Conservation (phyloP, 2,329 filamentous ascomycete species). For the Onygenales sp. region DNA sequence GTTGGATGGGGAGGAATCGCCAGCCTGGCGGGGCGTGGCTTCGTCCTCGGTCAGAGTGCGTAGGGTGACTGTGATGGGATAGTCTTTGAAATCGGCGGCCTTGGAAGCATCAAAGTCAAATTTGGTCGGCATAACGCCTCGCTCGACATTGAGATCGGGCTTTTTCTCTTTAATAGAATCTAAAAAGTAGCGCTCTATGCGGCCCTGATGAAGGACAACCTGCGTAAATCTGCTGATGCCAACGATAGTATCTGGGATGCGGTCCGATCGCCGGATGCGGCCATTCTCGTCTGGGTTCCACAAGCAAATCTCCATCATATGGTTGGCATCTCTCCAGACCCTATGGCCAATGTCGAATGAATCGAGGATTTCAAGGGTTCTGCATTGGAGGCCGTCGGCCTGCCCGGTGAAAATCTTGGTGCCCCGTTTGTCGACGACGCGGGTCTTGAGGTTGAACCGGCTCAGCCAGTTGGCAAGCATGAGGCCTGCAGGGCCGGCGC, state of each 20-base stretch:
- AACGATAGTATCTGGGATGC: conserved; percentile 3
- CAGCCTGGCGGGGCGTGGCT: conserved; percentile 39
- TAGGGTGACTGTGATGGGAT: conserved; percentile 53
- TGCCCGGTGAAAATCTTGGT: conserved; percentile 51
- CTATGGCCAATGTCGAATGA: conserved; percentile 47
- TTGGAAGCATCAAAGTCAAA: conserved; percentile 53
- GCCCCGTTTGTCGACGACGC: conserved; percentile 47
- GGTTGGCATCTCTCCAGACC: conserved; percentile 48
- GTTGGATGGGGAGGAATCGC: conserved; percentile 20
- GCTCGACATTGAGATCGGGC: conserved; percentile 55
- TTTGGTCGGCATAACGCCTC: conserved; percentile 66
- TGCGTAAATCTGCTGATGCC: conserved; percentile 18
- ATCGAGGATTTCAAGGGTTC: conserved; percentile 54
- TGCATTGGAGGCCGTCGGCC: conserved; percentile 54
- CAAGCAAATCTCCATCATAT: conserved; percentile 50
- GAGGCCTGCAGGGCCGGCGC: conserved; percentile 53
- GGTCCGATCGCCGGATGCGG: background rate
- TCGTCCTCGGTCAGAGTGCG: conserved; percentile 51
- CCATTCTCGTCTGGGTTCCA: conserved; percentile 28
- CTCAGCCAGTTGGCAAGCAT: conserved; percentile 54
- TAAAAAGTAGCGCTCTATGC: conserved; percentile 59
- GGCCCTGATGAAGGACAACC: conserved; percentile 59
- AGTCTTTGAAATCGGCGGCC: conserved; percentile 39
- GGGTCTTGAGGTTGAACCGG: conserved; percentile 46
- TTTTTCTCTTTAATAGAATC: conserved; percentile 4